Base-by-base conservation (phyloP, 352 stramenopile species). In the Phytophthora melonis region DNA sequence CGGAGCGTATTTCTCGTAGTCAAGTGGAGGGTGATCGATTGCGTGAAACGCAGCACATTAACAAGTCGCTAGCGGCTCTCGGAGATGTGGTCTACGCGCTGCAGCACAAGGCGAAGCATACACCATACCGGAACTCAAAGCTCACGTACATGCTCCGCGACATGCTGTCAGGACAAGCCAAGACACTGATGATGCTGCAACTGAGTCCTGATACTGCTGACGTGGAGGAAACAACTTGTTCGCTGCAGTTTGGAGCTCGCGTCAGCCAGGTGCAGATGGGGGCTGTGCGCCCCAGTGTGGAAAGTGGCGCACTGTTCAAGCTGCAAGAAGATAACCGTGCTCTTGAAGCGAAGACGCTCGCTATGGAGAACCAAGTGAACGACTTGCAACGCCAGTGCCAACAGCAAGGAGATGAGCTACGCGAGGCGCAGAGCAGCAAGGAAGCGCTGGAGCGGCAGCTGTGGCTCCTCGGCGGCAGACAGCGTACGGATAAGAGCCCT, bases 11-110 rank as follows among this genome's bases (percentile, higher is more conserved):
- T 52, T 90, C 86, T 34, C 86, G 88, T n/a, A 94, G 86, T 49
- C 82, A 94, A 71, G 90, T 95, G 10, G 82, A 93, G 45, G 91
- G 87, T 18, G 89, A 97, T 34, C 87, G 88, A 0, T 77, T 99
- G 45, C 98, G 98, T 66, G 98, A 99, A 71, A 98, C 98, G 13
- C 96, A 99, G 70, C 93, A 99, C 74, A 99, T 99, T 75, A 99
- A 99, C 92, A 99, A 99, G 84, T 99, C 92, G 56, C 86, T 99
- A 25, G 95, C 92, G 18, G 97, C 98, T 43, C 87, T 99, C 21
- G 97, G 97, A 45, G 98, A 99, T 81, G 98, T 99, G 16, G 99
- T 99, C 66, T 87, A 97, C 47, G 92, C 91, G 43, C 81, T 98
- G 30, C 89, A 97, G 68, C 90, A 97, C 71, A 97, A 97, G 77